A percentile compares a stretch with the other conserved stretches of the same genome.
phyloP scores from a whole-genome alignment of 2,329 filamentous ascomycete species.

The Coleophoma crateriformis region DNA sequence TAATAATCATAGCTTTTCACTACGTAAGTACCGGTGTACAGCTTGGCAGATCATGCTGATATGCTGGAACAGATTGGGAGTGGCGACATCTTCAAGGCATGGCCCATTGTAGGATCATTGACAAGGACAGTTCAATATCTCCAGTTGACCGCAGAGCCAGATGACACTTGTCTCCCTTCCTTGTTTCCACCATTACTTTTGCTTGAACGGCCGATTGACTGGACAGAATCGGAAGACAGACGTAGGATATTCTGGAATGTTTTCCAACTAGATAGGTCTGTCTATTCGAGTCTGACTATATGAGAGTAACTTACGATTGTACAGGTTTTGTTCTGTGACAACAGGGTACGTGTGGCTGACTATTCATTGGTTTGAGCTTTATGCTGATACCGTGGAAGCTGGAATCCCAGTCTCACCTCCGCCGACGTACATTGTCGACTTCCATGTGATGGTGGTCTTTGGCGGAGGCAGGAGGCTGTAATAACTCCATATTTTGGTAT shows the following conservation, averaged over 20 bases:
- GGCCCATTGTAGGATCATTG: constrained; percentile 26
- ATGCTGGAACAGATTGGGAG: constrained; percentile 15
- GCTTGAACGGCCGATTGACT: constrained; percentile 14
- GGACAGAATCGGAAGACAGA: constrained; percentile 24
- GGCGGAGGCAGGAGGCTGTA: constrained; percentile 19
- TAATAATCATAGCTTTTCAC: constrained; percentile 18
- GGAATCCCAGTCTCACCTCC: constrained; percentile 25
- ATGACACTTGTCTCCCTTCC: constrained; percentile 5
- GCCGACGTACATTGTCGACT: constrained; percentile 25
- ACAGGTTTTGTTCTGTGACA: constrained; percentile 21
- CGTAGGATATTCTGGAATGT: constrained; percentile 27
- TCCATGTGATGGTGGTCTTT: constrained; percentile 22
- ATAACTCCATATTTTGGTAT: constrained; percentile 26
- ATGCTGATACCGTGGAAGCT: constrained; percentile 1
- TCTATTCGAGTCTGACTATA: neutral
- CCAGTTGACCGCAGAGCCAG: constrained; percentile 11
- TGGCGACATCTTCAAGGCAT: constrained; percentile 18
- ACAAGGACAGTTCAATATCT: constrained; percentile 25
- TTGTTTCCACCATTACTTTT: constrained; percentile 13
- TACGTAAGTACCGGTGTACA: constrained; percentile 9
- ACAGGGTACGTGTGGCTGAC: constrained; percentile 8
- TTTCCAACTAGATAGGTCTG: constrained; percentile 27
- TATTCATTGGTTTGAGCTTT: no score
- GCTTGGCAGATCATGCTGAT: neutral
- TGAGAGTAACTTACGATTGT: neutral